Percentiles rank a stretch among this genome's conserved stretches.
These are phyloP conservation scores for Aspergillus sparsus DNA, from an alignment of 495 filamentous ascomycete genomes.

Conservation along the genomic window DNA sequence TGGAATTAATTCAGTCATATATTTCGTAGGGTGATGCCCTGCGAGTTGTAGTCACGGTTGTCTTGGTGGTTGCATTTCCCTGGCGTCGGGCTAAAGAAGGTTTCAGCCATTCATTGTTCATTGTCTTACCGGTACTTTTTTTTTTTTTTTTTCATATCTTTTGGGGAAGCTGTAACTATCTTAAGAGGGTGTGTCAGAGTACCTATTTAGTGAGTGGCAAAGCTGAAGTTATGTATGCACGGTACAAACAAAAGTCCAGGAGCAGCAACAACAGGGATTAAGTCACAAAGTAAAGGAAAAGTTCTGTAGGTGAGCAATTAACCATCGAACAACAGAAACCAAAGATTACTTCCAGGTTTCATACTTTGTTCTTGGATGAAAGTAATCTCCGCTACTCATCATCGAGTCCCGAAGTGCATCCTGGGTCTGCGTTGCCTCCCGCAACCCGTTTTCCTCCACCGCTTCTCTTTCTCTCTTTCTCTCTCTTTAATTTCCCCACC, in stretches of 20 bases:
- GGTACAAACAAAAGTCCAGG: neutral
- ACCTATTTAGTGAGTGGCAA: conserved; percentile 4
- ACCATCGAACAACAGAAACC: neutral
- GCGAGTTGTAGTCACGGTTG: conserved; percentile 12
- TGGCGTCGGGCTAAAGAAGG: conserved; percentile 29
- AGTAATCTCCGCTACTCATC: neutral
- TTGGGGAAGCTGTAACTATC: neutral
- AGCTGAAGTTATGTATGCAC: conserved; percentile 4
- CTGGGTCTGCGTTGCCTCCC: conserved; percentile 46
- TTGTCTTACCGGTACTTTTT: conserved; percentile 8
- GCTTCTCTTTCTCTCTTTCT: conserved; percentile 44
- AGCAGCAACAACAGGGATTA: neutral
- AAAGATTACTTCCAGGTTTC: no score
- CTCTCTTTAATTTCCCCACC: conserved; percentile 38
- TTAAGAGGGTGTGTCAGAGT: no score
- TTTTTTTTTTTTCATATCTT: neutral
- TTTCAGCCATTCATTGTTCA: conserved; percentile 18
- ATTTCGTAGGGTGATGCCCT: neutral
- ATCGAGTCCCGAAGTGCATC: conserved; percentile 25
- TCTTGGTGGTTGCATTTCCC: conserved; percentile 27
- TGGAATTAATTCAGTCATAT: neutral
- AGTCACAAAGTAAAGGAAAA: neutral
- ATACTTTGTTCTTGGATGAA: neutral
- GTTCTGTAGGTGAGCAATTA: neutral
- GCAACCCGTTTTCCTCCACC: conserved; percentile 45